phyloP scores from a whole-genome alignment of 1,284 basidiomycete genomes.

The Rugiboletus extremiorientalis region DNA sequence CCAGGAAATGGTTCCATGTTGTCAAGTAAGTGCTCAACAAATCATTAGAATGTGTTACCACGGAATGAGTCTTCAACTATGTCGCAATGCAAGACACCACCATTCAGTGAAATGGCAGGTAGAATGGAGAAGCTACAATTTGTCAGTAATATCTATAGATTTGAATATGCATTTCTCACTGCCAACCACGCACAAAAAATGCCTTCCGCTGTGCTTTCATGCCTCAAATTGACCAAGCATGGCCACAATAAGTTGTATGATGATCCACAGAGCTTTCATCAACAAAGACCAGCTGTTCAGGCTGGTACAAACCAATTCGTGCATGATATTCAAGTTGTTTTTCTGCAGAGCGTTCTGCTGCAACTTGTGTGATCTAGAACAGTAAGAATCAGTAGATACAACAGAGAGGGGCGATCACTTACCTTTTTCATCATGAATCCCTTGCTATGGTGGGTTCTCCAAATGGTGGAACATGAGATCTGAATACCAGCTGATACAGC shows the following conservation, averaged over 20 bases:
- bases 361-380: neutral
- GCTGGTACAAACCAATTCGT: neutral
- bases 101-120: too few relatives aligned
- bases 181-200: too few relatives aligned
- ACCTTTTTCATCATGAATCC: conserved; percentile 29
- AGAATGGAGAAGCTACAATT: too few relatives aligned
- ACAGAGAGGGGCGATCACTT: neutral
- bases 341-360: neutral
- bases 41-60: too few relatives aligned
- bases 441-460: conserved; percentile 13
- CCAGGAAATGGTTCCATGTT: neutral
- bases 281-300: neutral
- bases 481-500: neutral
- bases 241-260: neutral
- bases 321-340: neutral
- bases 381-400: too few relatives aligned
- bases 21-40: too few relatives aligned
- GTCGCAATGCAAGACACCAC: too few relatives aligned
- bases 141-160: too few relatives aligned
- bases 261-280: neutral
- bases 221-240: neutral
- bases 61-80: too few relatives aligned
- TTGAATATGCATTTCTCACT: too few relatives aligned
- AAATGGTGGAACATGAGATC: conserved; percentile 20
- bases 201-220: too few relatives aligned